Conservation (phyloP, 352 stramenopile genomes). For the Phytophthora meadii region DNA sequence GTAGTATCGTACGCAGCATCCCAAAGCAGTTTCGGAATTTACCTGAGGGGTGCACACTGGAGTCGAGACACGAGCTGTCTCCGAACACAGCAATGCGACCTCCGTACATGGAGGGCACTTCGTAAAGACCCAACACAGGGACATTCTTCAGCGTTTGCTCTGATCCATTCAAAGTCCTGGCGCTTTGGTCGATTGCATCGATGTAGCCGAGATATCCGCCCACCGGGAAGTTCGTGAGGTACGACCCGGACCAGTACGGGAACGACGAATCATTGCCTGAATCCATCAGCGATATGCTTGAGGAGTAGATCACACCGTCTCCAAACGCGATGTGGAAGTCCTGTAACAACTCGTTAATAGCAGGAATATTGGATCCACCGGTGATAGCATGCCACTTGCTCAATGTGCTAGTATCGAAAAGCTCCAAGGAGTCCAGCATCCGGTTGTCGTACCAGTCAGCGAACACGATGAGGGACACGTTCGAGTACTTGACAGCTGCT, state of each 20-base stretch:
- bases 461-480: slow-evolving; percentile 78
- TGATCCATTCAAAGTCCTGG: slow-evolving; percentile 56
- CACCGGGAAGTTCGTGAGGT: slow-evolving; percentile 72
- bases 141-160: slow-evolving; percentile 43
- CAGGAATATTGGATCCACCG: slow-evolving; percentile 78
- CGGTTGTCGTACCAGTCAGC: slow-evolving; percentile 83
- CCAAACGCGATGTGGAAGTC: slow-evolving; percentile 79
- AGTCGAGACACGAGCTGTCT: slow-evolving; percentile 77
- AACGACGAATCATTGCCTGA: slow-evolving; percentile 40
- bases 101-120: slow-evolving; percentile 62
- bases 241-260: slow-evolving; percentile 71
- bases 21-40: slow-evolving; percentile 67
- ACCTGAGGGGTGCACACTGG: slow-evolving; percentile 50
- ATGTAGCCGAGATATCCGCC: slow-evolving; percentile 69
- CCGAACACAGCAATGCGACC: slow-evolving; percentile 81
- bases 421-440: slow-evolving; percentile 62
- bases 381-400: slow-evolving; percentile 84
- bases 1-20: slow-evolving; percentile 65
- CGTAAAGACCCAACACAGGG: slow-evolving; percentile 71
- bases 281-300: slow-evolving; percentile 51
- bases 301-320: slow-evolving; percentile 59
- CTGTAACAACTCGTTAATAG: slow-evolving; percentile 67
- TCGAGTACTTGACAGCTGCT: slow-evolving; percentile 67
- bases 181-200: slow-evolving; percentile 62
- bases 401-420: slow-evolving; percentile 87